Percentiles rank a stretch among this genome's conserved stretches.
Conservation (phyloP, 202 grass and related monocot genomes). For the Carex arenaria region DNA sequence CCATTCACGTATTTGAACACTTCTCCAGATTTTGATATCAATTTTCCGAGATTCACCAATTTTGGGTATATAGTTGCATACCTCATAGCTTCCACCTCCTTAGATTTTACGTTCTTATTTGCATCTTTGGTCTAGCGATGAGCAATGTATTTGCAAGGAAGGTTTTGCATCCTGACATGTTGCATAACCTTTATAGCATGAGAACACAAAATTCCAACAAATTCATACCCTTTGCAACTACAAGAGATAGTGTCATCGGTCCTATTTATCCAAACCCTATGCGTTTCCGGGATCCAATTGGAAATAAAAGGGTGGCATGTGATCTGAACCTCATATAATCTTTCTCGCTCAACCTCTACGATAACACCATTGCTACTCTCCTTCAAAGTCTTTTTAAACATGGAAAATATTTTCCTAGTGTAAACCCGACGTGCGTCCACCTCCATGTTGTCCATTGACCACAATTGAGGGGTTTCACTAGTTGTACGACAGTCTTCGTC, state of each 20-base stretch:
- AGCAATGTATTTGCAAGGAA: too few species aligned
- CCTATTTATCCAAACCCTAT: neutral
- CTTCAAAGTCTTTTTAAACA: neutral
- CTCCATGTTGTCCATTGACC: neutral
- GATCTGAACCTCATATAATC: neutral
- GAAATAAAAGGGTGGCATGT: neutral
- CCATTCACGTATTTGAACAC: too few species aligned
- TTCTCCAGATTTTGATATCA: too few species aligned
- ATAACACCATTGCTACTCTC: neutral
- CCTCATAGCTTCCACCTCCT: too few species aligned
- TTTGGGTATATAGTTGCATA: too few species aligned
- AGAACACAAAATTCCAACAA: too few species aligned
- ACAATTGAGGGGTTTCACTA: neutral
- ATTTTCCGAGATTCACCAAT: too few species aligned
- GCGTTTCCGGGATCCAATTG: neutral
- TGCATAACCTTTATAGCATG: too few species aligned
- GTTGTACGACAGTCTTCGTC: neutral
- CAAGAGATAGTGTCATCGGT: neutral
- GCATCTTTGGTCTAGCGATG: too few species aligned
- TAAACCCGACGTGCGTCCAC: neutral
- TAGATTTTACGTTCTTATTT: too few species aligned
- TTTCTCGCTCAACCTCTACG: neutral
- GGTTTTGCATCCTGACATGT: too few species aligned
- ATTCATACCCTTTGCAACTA: too few species aligned
- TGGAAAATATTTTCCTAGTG: neutral